These are phyloP conservation scores for Xylariales sp. DNA, from an alignment of 2,329 filamentous ascomycete genomes.

Conservation along the genomic window DNA sequence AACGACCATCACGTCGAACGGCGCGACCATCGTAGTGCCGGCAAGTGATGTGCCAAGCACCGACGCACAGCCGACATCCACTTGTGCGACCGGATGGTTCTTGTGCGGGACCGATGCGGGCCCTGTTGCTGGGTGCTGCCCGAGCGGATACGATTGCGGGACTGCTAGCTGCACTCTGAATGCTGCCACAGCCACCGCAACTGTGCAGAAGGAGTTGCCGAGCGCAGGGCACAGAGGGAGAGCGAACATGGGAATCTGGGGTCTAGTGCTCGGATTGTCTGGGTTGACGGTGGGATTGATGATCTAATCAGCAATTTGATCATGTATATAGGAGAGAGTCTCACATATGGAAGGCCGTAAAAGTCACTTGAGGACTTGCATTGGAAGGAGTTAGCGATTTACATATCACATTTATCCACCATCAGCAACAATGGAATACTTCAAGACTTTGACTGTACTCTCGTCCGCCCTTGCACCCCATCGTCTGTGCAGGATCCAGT, in stretches of 20 bases:
- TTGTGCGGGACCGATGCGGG: conserved; percentile 55
- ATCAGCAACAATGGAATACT: too few relatives aligned
- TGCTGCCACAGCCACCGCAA: conserved; percentile 48
- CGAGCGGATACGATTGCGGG: conserved; percentile 69
- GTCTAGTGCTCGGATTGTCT: too few relatives aligned
- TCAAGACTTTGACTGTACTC: too few relatives aligned
- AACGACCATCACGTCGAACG: conserved; percentile 63
- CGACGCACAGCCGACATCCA: conserved; percentile 25
- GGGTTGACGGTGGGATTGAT: too few relatives aligned
- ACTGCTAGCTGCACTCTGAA: conserved; percentile 63
- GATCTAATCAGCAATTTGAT: too few relatives aligned
- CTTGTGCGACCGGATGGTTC: conserved; percentile 78
- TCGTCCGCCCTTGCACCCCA: too few relatives aligned
- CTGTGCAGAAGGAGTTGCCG: conserved; percentile 51
- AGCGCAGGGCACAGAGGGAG: conserved; percentile 8
- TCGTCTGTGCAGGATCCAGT: too few relatives aligned
- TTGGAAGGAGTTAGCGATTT: too few relatives aligned
- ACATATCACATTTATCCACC: too few relatives aligned
- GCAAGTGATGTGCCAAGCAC: conserved; percentile 40
- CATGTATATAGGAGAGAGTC: too few relatives aligned
- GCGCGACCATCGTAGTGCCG: conserved; percentile 67
- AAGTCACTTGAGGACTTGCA: too few relatives aligned
- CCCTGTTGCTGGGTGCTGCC: conserved; percentile 79
- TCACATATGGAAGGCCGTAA: too few relatives aligned
- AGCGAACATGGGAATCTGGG: background rate